A percentile compares a stretch with the other conserved stretches of the same genome.
Evolutionary conservation across 2,329 filamentous ascomycete genomes (phyloP).

Genomic region (Fusarium lyarnte): DNA sequence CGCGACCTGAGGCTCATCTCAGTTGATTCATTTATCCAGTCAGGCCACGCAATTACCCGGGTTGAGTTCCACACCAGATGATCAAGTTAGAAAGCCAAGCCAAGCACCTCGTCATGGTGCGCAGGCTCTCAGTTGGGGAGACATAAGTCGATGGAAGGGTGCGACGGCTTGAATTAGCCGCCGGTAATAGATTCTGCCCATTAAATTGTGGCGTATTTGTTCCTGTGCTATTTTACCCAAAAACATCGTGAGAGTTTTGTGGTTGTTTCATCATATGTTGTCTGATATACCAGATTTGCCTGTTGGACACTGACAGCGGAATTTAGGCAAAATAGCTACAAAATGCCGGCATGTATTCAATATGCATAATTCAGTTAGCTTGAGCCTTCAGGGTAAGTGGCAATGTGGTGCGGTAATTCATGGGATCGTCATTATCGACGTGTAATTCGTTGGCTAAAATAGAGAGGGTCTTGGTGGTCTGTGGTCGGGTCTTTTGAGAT

Average conservation of each 20-base stretch:
- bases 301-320: neutral
- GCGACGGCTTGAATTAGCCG: conserved; percentile 31
- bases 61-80: conserved; percentile 21
- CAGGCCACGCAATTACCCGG: conserved; percentile 36
- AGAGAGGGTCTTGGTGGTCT: neutral
- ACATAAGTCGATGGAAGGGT: conserved; percentile 19
- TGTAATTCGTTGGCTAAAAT: conserved; percentile 28
- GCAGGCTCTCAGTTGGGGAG: neutral
- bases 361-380: neutral
- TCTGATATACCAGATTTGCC: neutral
- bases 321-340: conserved; percentile 22
- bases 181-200: neutral
- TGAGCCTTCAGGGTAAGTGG: conserved; percentile 24
- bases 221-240: neutral
- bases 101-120: neutral
- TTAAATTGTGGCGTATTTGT: neutral
- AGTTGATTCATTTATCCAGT: conserved; percentile 38
- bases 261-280: conserved; percentile 2
- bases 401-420: neutral
- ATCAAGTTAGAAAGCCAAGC: neutral
- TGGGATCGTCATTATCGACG: neutral
- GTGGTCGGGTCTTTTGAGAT: neutral
- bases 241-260: neutral
- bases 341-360: conserved; percentile 2
- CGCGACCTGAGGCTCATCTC: conserved; percentile 22